Conservation (phyloP, 2,329 filamentous ascomycete species). For the Ophiostoma ips region DNA sequence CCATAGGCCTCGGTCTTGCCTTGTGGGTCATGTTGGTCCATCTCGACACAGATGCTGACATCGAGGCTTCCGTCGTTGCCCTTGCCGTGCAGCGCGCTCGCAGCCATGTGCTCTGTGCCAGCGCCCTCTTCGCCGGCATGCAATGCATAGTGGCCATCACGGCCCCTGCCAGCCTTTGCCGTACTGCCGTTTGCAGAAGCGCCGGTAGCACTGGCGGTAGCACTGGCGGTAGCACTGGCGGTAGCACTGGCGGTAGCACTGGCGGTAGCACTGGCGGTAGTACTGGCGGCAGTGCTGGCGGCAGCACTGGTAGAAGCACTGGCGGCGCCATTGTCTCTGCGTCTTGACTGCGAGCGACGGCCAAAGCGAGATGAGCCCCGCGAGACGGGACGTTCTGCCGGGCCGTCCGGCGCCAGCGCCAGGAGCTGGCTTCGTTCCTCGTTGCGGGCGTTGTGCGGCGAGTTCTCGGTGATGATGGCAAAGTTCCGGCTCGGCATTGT, state of each 20-base stretch:
- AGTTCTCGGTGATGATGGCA: conserved; percentile 80
- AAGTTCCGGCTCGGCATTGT: conserved; percentile 92
- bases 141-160: conserved; percentile 56
- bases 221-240: not conserved
- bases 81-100: conserved; percentile 41
- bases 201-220: conserved; percentile 3
- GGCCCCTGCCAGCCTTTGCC: conserved; percentile 21
- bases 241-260: conserved; percentile 2
- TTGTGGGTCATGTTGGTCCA: conserved; percentile 66
- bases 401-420: not conserved
- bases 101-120: conserved; percentile 65
- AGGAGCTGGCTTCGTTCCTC: conserved; percentile 2
- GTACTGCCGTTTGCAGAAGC: conserved; percentile 2
- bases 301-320: conserved; percentile 3
- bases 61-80: conserved; percentile 53
- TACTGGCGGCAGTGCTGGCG: not conserved
- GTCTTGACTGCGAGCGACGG: conserved; percentile 7
- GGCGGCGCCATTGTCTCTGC: conserved; percentile 5
- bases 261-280: conserved; percentile 3
- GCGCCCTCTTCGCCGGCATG: conserved; percentile 65
- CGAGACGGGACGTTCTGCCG: not conserved
- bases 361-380: conserved; percentile 13
- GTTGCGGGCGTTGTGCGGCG: conserved; percentile 34
- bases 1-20: conserved; percentile 76
- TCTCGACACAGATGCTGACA: conserved; percentile 74